These are phyloP conservation scores for Penicillium egyptiacum DNA, from an alignment of 495 filamentous ascomycete species.

Conservation along the genomic window DNA sequence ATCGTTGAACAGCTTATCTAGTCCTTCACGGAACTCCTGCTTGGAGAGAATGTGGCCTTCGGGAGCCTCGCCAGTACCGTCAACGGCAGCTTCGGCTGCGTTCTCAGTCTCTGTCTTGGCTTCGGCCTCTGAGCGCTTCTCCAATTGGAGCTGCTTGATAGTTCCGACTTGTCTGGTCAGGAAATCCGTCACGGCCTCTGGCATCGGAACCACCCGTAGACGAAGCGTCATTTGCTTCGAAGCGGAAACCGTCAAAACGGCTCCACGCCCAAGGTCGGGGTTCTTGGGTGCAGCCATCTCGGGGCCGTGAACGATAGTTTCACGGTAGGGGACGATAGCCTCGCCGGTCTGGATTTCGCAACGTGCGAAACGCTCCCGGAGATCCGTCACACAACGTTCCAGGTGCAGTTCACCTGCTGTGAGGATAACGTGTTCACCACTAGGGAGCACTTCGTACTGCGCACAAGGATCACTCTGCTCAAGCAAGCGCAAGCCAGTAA, in stretches of 20 bases:
- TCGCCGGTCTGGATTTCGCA: constrained; percentile 94
- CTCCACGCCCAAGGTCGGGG: constrained; percentile 84
- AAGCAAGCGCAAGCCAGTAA: constrained; percentile 79
- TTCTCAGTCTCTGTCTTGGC: constrained; percentile 40
- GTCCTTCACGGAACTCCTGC: constrained; percentile 71
- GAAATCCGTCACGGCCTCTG: constrained; percentile 77
- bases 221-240: constrained; percentile 83
- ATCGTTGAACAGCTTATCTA: constrained; percentile 64
- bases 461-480: constrained; percentile 96
- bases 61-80: constrained; percentile 50
- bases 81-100: constrained; percentile 27
- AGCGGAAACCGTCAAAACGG: constrained; percentile 67
- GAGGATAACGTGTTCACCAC: constrained; percentile 91
- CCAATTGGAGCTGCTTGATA: constrained; percentile 76
- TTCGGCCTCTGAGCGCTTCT: constrained; percentile 53
- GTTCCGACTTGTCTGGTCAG: constrained; percentile 73
- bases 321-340: constrained; percentile 93
- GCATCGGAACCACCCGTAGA: constrained; percentile 78
- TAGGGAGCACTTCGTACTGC: constrained; percentile 89
- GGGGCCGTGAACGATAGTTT: constrained; percentile 79
- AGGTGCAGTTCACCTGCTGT: constrained; percentile 95
- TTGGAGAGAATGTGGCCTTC: constrained; percentile 59
- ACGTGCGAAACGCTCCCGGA: constrained; percentile 86
- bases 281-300: constrained; percentile 91
- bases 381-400: constrained; percentile 90